Evolutionary conservation across 1,284 basidiomycete species (phyloP), one percentile per base, ranked within the genome.

Genomic region (Apiotrichum mycotoxinovorans): DNA sequence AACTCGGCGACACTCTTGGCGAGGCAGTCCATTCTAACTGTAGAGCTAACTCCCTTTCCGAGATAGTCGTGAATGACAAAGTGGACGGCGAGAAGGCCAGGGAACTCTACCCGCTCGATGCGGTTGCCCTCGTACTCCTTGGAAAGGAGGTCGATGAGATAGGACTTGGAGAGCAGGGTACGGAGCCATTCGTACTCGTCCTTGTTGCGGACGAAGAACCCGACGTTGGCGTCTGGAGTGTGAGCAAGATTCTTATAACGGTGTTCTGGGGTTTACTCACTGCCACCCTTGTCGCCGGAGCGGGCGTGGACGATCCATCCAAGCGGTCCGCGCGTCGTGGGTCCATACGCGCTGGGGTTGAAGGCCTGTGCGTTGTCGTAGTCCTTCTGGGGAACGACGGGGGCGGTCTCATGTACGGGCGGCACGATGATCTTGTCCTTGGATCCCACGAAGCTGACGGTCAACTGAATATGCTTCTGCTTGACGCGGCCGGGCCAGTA

Each of bases 41-140:
- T 62, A 7, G 49, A 47, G 20, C 38, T 42, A 8, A 58, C 60
- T 17, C 60, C 60, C 48, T 64, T 62, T 22, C 63, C 70, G 27
- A 71, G 67, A 52, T 74, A 73, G 43, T 72, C 72, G 43, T 66
- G 72, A 8, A 67, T 61, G 38, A 67, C 72, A 30, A 69, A 65
- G 54, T 74, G 71, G 25, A 74, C 69, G 3, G 68, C 64, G 18
- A 52, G 52, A 33, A 69, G 59, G 20, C 58, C 54, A 2, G 64
- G 66, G 47, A 69, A 61, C 59, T 69, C 67, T 35, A 66, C 65
- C 17, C 67, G 63, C 48, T 69, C 67, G 22, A 67, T 50, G 1
- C 60, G 54, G 50, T 60, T 58, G 12, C 51, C 57, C 23, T 61
- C 58, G 35, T 56, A 67, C 49, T 66, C 67, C 11, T 62, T 48